A percentile compares a stretch with the other conserved stretches of the same genome.
These are phyloP conservation scores for Sporothrix mexicana DNA, from an alignment of 2,329 filamentous ascomycete genomes.

Conservation along the genomic window DNA sequence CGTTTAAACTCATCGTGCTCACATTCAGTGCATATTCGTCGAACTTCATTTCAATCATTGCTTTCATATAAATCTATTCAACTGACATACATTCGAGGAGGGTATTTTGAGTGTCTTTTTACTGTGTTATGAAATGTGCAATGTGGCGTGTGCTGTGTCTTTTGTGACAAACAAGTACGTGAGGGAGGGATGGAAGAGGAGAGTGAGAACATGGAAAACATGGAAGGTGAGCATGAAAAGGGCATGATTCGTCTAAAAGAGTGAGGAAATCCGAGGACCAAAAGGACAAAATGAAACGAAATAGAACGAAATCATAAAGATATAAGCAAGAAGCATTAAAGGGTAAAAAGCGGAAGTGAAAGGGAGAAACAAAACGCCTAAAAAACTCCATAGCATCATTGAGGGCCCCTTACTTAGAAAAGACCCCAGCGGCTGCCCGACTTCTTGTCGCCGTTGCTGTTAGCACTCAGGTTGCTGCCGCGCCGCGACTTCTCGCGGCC, in stretches of 20 bases:
- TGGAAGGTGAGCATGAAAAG: neutral
- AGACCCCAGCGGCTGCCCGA: conserved; percentile 36
- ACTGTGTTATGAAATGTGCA: neutral
- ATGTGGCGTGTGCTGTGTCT: neutral
- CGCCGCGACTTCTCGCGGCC: conserved; percentile 65
- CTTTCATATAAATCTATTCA: conserved; percentile 23
- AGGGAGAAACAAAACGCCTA: conserved; percentile 6
- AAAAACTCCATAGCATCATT: conserved; percentile 21
- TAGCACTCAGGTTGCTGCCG: conserved; percentile 50
- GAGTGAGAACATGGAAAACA: neutral
- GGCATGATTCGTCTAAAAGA: conserved; percentile 28
- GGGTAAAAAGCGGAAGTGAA: neutral
- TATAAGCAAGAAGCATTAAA: conserved; percentile 16
- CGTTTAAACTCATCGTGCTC: neutral
- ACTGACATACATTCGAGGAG: conserved; percentile 23
- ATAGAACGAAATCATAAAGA: conserved; percentile 17
- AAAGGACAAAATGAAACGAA: neutral
- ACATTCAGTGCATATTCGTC: neutral
- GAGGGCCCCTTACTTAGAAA: conserved; percentile 21
- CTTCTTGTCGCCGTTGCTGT: conserved; percentile 32
- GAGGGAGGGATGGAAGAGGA: neutral
- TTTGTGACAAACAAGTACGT: neutral
- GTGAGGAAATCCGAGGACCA: conserved; percentile 13
- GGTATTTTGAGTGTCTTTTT: conserved; percentile 23
- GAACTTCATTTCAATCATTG: neutral